These are phyloP conservation scores for Talaromyces islandicus DNA, from an alignment of 2,329 filamentous ascomycete species.

Conservation along the genomic window DNA sequence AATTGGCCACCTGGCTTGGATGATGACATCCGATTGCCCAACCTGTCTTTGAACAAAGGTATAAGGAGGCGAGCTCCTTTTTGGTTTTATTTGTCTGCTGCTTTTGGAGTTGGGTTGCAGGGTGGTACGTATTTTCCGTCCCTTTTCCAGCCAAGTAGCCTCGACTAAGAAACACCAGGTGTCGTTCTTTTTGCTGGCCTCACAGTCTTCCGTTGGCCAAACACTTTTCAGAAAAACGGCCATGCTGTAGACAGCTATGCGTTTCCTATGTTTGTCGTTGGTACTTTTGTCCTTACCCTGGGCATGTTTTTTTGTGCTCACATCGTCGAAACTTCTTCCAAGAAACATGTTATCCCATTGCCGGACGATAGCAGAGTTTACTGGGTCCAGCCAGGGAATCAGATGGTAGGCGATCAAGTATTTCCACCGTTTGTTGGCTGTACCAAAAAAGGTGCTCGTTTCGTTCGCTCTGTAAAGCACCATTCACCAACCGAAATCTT, in stretches of 20 bases:
- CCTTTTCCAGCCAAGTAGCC: not conserved
- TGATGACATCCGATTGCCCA: slow-evolving; percentile 22
- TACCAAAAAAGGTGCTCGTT: slow-evolving; percentile 13
- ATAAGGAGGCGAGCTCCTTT: slow-evolving; percentile 21
- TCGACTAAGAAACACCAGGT: slow-evolving; percentile 13
- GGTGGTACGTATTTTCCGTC: slow-evolving; percentile 16
- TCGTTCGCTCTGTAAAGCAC: slow-evolving; percentile 16
- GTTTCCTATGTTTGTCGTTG: slow-evolving; percentile 27
- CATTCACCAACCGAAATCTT: not conserved
- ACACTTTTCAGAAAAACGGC: slow-evolving; percentile 20
- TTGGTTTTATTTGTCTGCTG: slow-evolving; percentile 26
- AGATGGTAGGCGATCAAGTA: slow-evolving; percentile 32
- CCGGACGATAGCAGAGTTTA: slow-evolving; percentile 24
- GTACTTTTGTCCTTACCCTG: slow-evolving; percentile 25
- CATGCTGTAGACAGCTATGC: slow-evolving; percentile 23
- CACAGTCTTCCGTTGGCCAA: slow-evolving; percentile 23
- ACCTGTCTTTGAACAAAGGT: slow-evolving; percentile 31
- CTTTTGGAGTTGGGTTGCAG: slow-evolving; percentile 22
- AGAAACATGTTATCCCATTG: slow-evolving; percentile 17
- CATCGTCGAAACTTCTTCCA: slow-evolving; percentile 28
- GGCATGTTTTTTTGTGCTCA: slow-evolving; percentile 31
- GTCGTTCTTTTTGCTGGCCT: slow-evolving; percentile 22
- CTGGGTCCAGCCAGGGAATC: slow-evolving; percentile 35
- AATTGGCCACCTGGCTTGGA: slow-evolving; percentile 14
- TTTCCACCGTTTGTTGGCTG: slow-evolving; percentile 31